These are phyloP conservation scores for Quercus engelmannii DNA, from an alignment of 306 rosid genomes.

Conservation along the genomic window DNA sequence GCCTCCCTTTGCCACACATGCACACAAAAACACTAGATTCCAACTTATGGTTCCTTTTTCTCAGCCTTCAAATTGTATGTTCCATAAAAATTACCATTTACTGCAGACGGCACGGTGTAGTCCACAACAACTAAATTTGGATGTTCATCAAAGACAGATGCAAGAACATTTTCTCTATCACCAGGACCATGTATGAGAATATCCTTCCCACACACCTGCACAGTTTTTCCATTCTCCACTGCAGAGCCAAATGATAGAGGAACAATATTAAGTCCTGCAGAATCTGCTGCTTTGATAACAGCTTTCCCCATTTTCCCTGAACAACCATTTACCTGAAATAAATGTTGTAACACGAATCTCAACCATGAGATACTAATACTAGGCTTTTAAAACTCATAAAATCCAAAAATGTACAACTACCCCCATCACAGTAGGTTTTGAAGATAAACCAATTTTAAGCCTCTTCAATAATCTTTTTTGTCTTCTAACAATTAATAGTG, in stretches of 20 bases:
- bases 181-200: conserved; percentile 77
- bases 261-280: conserved; percentile 77
- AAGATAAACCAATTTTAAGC: background rate
- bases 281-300: conserved; percentile 72
- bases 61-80: background rate
- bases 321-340: conserved; percentile 74
- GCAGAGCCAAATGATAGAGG: conserved; percentile 80
- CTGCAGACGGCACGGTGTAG: conserved; percentile 83
- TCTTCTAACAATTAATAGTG: too few species aligned
- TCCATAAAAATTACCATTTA: conserved; percentile 58
- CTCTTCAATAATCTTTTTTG: too few species aligned
- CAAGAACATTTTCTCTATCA: conserved; percentile 63
- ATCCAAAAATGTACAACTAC: background rate
- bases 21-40: too few species aligned
- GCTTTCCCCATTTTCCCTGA: conserved; percentile 90
- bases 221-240: conserved; percentile 57
- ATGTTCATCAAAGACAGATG: conserved; percentile 48
- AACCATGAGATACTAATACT: background rate
- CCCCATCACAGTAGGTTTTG: background rate
- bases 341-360: conserved; percentile 1
- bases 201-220: conserved; percentile 58
- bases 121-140: conserved; percentile 83
- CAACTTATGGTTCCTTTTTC: background rate
- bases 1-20: too few species aligned
- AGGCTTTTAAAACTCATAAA: background rate